These are phyloP conservation scores for Starmerella gropengiesseri DNA, from an alignment of 805 yeast genomes.

Conservation along the genomic window DNA sequence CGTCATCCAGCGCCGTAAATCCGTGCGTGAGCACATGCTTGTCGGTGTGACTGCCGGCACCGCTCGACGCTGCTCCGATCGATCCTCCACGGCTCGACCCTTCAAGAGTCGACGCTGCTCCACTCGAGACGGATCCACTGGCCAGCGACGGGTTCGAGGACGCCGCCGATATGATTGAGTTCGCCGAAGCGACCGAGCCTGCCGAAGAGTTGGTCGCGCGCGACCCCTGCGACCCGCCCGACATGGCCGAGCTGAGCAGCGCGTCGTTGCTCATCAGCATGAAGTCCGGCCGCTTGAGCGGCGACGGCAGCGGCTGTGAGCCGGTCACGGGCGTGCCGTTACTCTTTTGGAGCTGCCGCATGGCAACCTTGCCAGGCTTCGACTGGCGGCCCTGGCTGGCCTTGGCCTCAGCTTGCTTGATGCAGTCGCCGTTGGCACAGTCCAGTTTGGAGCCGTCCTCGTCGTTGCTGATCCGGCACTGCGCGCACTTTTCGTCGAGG, in stretches of 20 bases:
- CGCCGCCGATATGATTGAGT: too few species aligned
- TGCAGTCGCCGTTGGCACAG: too few species aligned
- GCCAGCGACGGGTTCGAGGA: too few species aligned
- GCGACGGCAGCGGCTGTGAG: conserved; percentile 21
- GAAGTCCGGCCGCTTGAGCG: conserved; percentile 10
- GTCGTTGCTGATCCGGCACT: too few species aligned
- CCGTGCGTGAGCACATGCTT: not conserved
- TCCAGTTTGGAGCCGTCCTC: too few species aligned
- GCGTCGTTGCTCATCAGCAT: not conserved
- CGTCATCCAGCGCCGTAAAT: conserved; percentile 22
- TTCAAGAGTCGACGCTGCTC: too few species aligned
- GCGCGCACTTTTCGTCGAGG: too few species aligned
- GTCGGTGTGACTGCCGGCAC: not conserved
- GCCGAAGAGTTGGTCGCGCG: not conserved
- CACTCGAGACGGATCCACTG: too few species aligned
- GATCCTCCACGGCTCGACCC: too few species aligned
- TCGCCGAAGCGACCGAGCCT: not conserved
- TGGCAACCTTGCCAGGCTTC: not conserved
- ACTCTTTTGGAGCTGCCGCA: not conserved
- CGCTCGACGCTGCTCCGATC: not conserved
- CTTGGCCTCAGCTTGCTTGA: too few species aligned
- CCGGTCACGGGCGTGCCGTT: conserved; percentile 7
- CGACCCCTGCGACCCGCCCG: not conserved
- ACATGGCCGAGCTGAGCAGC: not conserved
- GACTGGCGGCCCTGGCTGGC: not conserved